A percentile compares a stretch with the other conserved stretches of the same genome.
Evolutionary conservation across 2,329 filamentous ascomycete genomes (phyloP).

Genomic region (Ambrosiella cleistominuta): DNA sequence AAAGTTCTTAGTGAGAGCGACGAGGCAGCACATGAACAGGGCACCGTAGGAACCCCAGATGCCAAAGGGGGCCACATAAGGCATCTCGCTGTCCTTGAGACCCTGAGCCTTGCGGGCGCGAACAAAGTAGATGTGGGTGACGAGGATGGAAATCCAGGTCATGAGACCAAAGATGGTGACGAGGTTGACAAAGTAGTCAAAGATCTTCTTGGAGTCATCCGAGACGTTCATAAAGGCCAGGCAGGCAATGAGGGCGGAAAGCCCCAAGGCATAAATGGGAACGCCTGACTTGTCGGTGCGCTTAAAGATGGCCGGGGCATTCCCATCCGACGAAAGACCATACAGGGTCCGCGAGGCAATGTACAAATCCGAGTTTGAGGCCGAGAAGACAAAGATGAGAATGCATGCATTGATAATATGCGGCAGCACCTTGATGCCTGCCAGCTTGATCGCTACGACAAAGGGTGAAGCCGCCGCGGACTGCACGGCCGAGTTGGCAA

Average conservation of each 20-base stretch:
- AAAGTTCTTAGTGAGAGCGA: slow-evolving; percentile 71
- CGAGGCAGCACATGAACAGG: slow-evolving; percentile 52
- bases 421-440: slow-evolving; percentile 43
- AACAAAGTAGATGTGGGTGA: slow-evolving; percentile 51
- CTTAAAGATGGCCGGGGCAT: slow-evolving; percentile 55
- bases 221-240: slow-evolving; percentile 52
- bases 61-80: slow-evolving; percentile 57
- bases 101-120: slow-evolving; percentile 43
- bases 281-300: slow-evolving; percentile 55
- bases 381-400: slow-evolving; percentile 58
- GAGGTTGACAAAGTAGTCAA: slow-evolving; percentile 50
- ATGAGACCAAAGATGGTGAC: slow-evolving; percentile 49
- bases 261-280: slow-evolving; percentile 45
- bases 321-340: slow-evolving; percentile 52
- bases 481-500: slow-evolving; percentile 30
- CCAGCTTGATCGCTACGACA: slow-evolving; percentile 51
- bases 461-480: slow-evolving; percentile 52
- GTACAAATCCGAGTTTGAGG: slow-evolving; percentile 63
- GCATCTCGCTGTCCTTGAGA: slow-evolving; percentile 35
- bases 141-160: slow-evolving; percentile 50
- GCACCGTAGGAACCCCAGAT: slow-evolving; percentile 49
- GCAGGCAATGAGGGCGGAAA: slow-evolving; percentile 44
- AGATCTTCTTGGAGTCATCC: slow-evolving; percentile 37
- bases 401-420: slow-evolving; percentile 59
- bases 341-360: slow-evolving; percentile 57